These are phyloP conservation scores for Sanghuangporus baumii DNA, from an alignment of 1,284 basidiomycete genomes.

Conservation along the genomic window DNA sequence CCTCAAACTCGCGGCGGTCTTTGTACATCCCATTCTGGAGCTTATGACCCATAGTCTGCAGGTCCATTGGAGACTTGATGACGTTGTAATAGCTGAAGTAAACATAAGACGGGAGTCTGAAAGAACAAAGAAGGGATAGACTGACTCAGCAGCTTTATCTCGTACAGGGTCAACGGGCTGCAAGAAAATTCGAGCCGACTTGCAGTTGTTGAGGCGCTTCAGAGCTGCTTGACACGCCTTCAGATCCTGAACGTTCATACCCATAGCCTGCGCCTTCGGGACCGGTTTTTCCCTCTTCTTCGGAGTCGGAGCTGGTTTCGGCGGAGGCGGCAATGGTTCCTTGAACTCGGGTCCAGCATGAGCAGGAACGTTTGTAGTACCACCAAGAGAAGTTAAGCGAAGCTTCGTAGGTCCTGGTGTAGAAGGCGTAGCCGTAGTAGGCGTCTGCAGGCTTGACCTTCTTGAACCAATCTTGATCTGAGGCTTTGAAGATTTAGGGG, in stretches of 20 bases:
- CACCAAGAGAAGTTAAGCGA: slow-evolving; percentile 4
- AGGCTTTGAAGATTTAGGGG: slow-evolving; percentile 35
- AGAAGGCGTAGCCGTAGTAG: slow-evolving; percentile 5
- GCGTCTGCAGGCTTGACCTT: slow-evolving; percentile 7
- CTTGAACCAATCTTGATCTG: slow-evolving; percentile 34
- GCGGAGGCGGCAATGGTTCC: slow-evolving; percentile 9
- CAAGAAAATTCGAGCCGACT: slow-evolving; percentile 69
- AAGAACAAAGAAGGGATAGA: slow-evolving; percentile 13
- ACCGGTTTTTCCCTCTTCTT: slow-evolving; percentile 41
- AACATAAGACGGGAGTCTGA: slow-evolving; percentile 14
- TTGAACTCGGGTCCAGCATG: slow-evolving; percentile 28
- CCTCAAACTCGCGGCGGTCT: slow-evolving; percentile 78
- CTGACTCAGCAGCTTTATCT: slow-evolving; percentile 79
- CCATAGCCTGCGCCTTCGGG: slow-evolving; percentile 71
- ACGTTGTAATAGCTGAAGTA: slow-evolving; percentile 76
- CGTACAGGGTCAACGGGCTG: slow-evolving; percentile 89
- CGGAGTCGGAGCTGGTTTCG: slow-evolving; percentile 21
- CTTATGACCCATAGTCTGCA: slow-evolving; percentile 86
- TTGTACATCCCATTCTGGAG: slow-evolving; percentile 85
- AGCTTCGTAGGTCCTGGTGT: slow-evolving; percentile 4
- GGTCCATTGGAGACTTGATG: slow-evolving; percentile 93
- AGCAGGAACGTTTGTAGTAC: slow-evolving; percentile 18
- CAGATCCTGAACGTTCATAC: slow-evolving; percentile 79
- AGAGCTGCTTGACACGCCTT: slow-evolving; percentile 77
- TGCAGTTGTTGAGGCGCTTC: slow-evolving; percentile 74